Evolutionary conservation across 495 filamentous ascomycete genomes (phyloP).

Genomic region (Annulohypoxylon bovei): DNA sequence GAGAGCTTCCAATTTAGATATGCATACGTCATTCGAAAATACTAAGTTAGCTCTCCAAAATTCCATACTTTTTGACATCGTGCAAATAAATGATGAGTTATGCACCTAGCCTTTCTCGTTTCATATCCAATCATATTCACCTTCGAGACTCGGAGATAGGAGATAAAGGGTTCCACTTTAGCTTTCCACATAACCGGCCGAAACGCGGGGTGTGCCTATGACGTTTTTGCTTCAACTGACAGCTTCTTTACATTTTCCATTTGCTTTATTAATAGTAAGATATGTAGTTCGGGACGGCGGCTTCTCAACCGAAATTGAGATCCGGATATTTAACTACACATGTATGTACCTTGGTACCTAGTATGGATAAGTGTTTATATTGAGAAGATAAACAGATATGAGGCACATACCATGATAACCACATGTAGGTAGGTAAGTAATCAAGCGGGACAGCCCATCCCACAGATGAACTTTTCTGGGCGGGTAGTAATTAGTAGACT

Average conservation of each 20-base stretch:
- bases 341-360: neutral
- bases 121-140: neutral
- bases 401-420: neutral
- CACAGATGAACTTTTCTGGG: neutral
- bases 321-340: neutral
- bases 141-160: neutral
- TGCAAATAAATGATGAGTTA: no score
- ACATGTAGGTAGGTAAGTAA: no score
- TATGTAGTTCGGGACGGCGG: neutral
- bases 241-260: no score
- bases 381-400: neutral
- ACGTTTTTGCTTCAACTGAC: neutral
- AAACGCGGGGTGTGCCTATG: neutral
- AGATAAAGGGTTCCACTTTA: neutral
- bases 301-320: conserved; percentile 1
- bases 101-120: no score
- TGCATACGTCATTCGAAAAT: no score
- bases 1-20: no score
- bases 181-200: neutral
- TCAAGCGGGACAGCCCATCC: no score
- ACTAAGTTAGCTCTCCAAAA: no score
- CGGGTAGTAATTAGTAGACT: neutral
- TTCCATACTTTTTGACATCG: no score
- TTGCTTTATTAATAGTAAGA: no score
- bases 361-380: neutral